phyloP scores from a whole-genome alignment of 139 green algal genomes.

The Ettlia oleoabundans region DNA sequence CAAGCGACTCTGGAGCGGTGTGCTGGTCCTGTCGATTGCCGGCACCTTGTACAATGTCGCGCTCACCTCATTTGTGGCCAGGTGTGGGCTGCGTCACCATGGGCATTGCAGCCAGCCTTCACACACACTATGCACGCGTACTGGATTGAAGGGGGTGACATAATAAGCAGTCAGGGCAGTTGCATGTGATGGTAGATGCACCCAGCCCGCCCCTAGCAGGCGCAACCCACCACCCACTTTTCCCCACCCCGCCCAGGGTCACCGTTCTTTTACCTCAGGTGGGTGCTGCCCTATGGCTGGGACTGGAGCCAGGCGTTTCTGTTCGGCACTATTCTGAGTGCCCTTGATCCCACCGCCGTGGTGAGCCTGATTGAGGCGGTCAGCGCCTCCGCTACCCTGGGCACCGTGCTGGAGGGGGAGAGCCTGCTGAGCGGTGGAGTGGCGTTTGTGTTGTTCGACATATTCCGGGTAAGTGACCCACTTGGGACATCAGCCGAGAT shows the following conservation, averaged over 20 bases:
- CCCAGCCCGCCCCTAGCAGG: no score
- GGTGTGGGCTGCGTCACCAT: background rate
- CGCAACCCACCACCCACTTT: no score
- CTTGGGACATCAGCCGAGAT: no score
- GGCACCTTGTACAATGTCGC: constrained; percentile 59
- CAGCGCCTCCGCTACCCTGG: background rate
- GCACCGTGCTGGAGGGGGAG: constrained; percentile 52
- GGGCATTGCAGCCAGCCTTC: no score
- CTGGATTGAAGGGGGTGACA: no score
- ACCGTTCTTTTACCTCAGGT: no score
- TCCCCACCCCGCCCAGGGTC: no score
- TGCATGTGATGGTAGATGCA: no score
- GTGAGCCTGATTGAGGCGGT: constrained; percentile 61
- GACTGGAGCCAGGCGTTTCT: constrained; percentile 59
- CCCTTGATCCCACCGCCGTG: constrained; percentile 82
- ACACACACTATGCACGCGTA: no score
- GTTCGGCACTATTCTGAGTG: constrained; percentile 70
- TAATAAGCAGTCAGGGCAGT: no score
- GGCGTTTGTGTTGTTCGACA: constrained; percentile 71
- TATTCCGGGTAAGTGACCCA: constrained; percentile 43
- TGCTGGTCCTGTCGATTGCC: constrained; percentile 52
- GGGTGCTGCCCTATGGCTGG: constrained; percentile 72
- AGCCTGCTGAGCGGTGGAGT: constrained; percentile 85
- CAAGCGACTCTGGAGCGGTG: constrained; percentile 36
- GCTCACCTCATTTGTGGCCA: constrained; percentile 55